Percentiles rank a stretch among this genome's conserved stretches.
phyloP scores from a whole-genome alignment of 148 eudicot genomes.

The Nyssa sinensis region DNA sequence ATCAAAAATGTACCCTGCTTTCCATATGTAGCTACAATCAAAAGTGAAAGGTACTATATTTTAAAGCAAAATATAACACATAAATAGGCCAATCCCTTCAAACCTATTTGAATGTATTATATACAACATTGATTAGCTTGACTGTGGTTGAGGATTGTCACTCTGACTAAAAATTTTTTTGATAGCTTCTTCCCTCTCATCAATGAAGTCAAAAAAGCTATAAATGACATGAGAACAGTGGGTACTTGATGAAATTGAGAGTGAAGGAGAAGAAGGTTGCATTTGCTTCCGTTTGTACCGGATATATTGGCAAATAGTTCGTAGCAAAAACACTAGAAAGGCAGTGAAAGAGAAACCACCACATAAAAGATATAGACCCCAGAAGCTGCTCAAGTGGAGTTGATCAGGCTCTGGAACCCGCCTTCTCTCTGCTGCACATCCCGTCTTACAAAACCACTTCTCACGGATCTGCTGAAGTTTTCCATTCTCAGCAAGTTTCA shows the following conservation, averaged over 20 bases:
- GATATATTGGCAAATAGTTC: constrained; percentile 14
- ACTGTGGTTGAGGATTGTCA: constrained; percentile 11
- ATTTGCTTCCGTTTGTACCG: constrained; percentile 10
- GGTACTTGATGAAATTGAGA: constrained; percentile 6
- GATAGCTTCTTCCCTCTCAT: constrained; percentile 37
- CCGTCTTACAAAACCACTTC: constrained; percentile 26
- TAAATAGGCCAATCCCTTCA: background rate
- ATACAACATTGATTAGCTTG: background rate
- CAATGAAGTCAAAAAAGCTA: no score
- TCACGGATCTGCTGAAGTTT: constrained; percentile 33
- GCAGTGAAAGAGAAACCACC: constrained; percentile 16
- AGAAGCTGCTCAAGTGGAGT: constrained; percentile 31
- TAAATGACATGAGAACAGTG: constrained; percentile 18
- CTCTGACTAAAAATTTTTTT: constrained; percentile 17
- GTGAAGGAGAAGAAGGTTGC: constrained; percentile 17
- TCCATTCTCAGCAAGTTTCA: constrained; percentile 44
- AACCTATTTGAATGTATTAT: no score
- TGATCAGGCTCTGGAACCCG: constrained; percentile 3
- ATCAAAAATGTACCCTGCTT: no score
- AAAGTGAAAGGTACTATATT: no score
- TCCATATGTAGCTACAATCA: no score
- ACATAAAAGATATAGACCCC: constrained; percentile 29
- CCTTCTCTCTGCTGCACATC: constrained; percentile 14
- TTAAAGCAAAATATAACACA: no score
- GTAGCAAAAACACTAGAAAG: constrained; percentile 12